Evolutionary conservation across 2,329 filamentous ascomycete genomes (phyloP), one percentile per base, ranked within the genome.

Genomic region (Talaromyces sp.): DNA sequence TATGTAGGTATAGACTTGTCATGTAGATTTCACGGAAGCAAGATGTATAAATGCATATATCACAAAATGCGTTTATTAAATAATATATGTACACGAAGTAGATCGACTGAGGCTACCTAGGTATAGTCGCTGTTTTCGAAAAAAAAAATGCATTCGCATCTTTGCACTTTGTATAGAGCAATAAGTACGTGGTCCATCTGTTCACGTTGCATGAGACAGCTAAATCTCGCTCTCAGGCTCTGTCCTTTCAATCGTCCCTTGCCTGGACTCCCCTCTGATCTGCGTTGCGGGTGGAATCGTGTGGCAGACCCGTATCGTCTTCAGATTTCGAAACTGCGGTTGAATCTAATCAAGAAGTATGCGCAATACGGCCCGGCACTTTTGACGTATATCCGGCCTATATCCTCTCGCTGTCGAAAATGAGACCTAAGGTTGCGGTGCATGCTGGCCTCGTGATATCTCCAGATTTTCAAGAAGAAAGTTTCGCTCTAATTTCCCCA

Each of bases 401-500:
- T 50, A 31, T 33, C 12, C 5, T n/a, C 11, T 8, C n/a, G 31
- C 31, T 37, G 18, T 54, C 18, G 11, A 21, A 11, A 9, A 31
- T 14, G 2, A 8, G n/a, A 23, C 5, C 21, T 3, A n/a, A 23
- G n/a, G 16, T 35, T 28, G 11, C 14, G 31, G 21, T 54, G 50
- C 31, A 54, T 35, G 12, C 16, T 1, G 6, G 50, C 21, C n/a
- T 2, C 31, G n/a, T 35, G 11, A n/a, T 35, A 18, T 54, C 12
- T 7, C 6, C 11, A 14, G 14, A n/a, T n/a, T 5, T 11, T 54
- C n/a, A 54, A 56, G 62, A 56, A 35, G 39, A 46, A 7, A 52
- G 70, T 23, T 66, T 68, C 44, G 68, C 67, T 37, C 64, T 61
- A 40, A 77, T 66, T 59, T 76, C 71, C 50, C 71, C 65, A 35